phyloP scores from a whole-genome alignment of 345 rosid genomes.

The Salix exigua region DNA sequence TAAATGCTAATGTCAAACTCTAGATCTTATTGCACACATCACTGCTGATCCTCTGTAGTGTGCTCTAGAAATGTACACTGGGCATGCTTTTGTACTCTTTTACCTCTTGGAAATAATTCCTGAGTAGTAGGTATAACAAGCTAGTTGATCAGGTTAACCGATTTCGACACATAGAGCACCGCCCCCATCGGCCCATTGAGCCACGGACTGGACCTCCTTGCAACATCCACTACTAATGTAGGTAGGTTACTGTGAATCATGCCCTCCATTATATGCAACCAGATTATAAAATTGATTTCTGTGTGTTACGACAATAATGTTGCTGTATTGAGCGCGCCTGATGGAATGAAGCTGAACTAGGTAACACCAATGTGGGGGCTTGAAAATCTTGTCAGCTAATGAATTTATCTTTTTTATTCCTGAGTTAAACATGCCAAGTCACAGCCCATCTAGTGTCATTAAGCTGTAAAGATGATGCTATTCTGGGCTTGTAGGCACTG shows the following conservation, averaged over 20 bases:
- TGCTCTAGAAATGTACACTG: conserved; percentile 25
- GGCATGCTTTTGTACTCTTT: conserved; percentile 4
- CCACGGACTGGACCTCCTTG: conserved; percentile 44
- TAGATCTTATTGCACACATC: conserved; percentile 35
- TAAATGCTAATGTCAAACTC: conserved; percentile 24
- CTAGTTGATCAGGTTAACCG: conserved; percentile 24
- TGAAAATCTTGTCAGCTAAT: conserved; percentile 8
- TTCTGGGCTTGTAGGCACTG: conserved; percentile 9
- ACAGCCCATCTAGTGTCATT: background rate
- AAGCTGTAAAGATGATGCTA: conserved; percentile 24
- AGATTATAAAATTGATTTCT: conserved; percentile 27
- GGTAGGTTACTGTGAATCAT: conserved; percentile 50
- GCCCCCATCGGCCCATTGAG: conserved; percentile 53
- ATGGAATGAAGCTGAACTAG: conserved; percentile 3
- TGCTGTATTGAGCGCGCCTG: conserved; percentile 9
- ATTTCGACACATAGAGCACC: conserved; percentile 42
- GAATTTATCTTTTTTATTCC: background rate
- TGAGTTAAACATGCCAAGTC: background rate
- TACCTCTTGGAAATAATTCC: conserved; percentile 8
- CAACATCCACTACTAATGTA: conserved; percentile 24
- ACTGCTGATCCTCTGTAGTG: conserved; percentile 24
- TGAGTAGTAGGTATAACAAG: conserved; percentile 8
- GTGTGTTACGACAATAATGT: conserved; percentile 12
- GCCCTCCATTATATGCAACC: conserved; percentile 38
- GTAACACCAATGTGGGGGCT: background rate